phyloP scores from a whole-genome alignment of 2,329 filamentous ascomycete genomes.

The Monosporascus sp. region DNA sequence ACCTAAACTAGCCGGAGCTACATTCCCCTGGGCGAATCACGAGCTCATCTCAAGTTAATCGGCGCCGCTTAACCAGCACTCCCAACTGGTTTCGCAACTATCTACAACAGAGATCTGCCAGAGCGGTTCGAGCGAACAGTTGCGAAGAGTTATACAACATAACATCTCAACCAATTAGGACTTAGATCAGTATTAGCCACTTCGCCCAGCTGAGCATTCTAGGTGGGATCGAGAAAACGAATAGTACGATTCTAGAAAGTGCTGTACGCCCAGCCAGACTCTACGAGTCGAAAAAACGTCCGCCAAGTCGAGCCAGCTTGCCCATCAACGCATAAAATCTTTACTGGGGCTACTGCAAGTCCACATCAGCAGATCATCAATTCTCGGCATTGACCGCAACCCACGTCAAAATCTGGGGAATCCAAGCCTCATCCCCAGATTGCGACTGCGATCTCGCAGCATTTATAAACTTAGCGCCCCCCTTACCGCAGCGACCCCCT shows the following conservation, averaged over 20 bases:
- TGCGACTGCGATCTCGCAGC: not conserved
- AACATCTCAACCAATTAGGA: too few species aligned
- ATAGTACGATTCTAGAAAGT: too few species aligned
- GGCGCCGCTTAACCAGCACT: too few species aligned
- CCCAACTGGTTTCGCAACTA: too few species aligned
- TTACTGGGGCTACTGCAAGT: not conserved
- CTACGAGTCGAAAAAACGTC: not conserved
- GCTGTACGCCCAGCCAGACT: not conserved
- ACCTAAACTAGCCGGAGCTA: not conserved
- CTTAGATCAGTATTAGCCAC: too few species aligned
- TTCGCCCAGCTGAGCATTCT: too few species aligned
- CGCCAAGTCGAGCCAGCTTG: not conserved
- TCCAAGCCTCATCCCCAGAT: not conserved
- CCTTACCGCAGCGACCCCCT: conserved; percentile 3
- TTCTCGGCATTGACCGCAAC: too few species aligned
- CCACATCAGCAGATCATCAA: not conserved
- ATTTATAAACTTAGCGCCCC: conserved; percentile 5
- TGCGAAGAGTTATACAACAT: too few species aligned
- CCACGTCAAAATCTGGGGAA: not conserved
- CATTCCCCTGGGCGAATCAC: not conserved
- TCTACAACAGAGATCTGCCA: too few species aligned
- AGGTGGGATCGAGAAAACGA: too few species aligned
- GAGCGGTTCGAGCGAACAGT: too few species aligned
- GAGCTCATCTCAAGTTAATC: too few species aligned
- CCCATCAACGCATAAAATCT: not conserved